Evolutionary conservation across 768 basidiomycete species (phyloP).

Genomic region (Collybia sp.): DNA sequence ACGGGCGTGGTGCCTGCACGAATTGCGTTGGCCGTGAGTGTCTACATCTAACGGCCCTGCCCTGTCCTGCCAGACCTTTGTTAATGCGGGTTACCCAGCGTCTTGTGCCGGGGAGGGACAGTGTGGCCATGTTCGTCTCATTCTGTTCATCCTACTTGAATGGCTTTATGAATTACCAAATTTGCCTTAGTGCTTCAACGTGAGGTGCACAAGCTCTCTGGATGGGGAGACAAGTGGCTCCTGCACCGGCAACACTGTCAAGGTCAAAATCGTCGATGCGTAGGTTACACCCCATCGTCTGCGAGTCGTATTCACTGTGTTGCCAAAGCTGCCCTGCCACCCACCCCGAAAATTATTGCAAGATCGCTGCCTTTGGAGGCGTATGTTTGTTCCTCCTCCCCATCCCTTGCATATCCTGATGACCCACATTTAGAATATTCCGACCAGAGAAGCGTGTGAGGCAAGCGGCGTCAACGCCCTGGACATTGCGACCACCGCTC

Average conservation of each 20-base stretch:
- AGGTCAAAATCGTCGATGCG: slow-evolving; percentile 29
- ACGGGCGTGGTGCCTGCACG: slow-evolving; percentile 17
- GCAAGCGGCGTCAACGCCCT: slow-evolving; percentile 23
- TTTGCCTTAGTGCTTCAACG: slow-evolving; percentile 17
- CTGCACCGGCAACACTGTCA: slow-evolving; percentile 24
- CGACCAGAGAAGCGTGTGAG: slow-evolving; percentile 23
- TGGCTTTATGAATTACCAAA: no score
- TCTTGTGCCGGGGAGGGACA: slow-evolving; percentile 9
- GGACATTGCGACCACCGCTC: slow-evolving; percentile 27
- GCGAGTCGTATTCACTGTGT: no score
- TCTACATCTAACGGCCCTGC: background rate
- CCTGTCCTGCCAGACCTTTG: no score
- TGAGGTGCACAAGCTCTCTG: slow-evolving; percentile 21
- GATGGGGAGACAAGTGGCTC: slow-evolving; percentile 20
- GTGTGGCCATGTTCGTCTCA: slow-evolving; percentile 8
- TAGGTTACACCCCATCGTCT: background rate
- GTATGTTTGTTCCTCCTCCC: slow-evolving; percentile 6
- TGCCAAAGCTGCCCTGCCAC: slow-evolving; percentile 21
- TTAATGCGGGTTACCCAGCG: slow-evolving; percentile 1
- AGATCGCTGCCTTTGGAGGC: slow-evolving; percentile 18
- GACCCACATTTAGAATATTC: slow-evolving; percentile 13
- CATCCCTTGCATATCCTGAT: background rate
- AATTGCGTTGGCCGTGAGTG: slow-evolving; percentile 22
- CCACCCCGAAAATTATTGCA: slow-evolving; percentile 31
- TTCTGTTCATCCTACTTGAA: no score